Percentiles rank a stretch among this genome's conserved stretches.
Evolutionary conservation across 2,329 filamentous ascomycete genomes (phyloP).

Genomic region (Alternaria solani): DNA sequence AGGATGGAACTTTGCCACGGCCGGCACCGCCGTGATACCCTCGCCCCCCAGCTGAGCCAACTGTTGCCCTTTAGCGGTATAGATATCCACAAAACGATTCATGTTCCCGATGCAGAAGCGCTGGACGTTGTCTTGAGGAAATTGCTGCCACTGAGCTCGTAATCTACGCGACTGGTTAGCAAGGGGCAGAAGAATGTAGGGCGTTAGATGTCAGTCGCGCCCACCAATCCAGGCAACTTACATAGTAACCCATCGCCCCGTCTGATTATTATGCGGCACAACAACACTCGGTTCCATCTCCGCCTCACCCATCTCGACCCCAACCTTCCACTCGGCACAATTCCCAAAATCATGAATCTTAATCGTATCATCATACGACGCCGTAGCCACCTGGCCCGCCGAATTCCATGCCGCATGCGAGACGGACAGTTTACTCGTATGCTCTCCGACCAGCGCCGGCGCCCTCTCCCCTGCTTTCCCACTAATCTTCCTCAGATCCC

Average conservation of each 20-base stretch:
- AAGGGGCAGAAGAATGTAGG: not conserved
- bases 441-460: slow-evolving; percentile 79
- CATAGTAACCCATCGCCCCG: slow-evolving; percentile 91
- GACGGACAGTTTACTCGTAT: slow-evolving; percentile 83
- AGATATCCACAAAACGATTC: slow-evolving; percentile 96
- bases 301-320: slow-evolving; percentile 65
- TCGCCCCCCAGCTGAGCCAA: slow-evolving; percentile 87
- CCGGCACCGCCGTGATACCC: slow-evolving; percentile 91
- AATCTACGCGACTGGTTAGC: slow-evolving; percentile 55
- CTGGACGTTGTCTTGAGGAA: slow-evolving; percentile 79
- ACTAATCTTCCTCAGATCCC: slow-evolving; percentile 85
- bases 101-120: slow-evolving; percentile 96
- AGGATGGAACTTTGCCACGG: slow-evolving; percentile 89
- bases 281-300: slow-evolving; percentile 73
- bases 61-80: slow-evolving; percentile 81
- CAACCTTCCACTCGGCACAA: slow-evolving; percentile 59
- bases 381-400: slow-evolving; percentile 85
- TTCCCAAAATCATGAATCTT: slow-evolving; percentile 84
- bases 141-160: slow-evolving; percentile 88
- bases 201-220: too few species aligned
- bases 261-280: slow-evolving; percentile 93
- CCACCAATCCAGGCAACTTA: slow-evolving; percentile 42
- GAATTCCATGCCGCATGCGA: slow-evolving; percentile 92
- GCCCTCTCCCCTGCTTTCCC: slow-evolving; percentile 67
- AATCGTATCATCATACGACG: slow-evolving; percentile 92